Conservation (phyloP, 257 asterid species). For the Nicotiana paniculata region DNA sequence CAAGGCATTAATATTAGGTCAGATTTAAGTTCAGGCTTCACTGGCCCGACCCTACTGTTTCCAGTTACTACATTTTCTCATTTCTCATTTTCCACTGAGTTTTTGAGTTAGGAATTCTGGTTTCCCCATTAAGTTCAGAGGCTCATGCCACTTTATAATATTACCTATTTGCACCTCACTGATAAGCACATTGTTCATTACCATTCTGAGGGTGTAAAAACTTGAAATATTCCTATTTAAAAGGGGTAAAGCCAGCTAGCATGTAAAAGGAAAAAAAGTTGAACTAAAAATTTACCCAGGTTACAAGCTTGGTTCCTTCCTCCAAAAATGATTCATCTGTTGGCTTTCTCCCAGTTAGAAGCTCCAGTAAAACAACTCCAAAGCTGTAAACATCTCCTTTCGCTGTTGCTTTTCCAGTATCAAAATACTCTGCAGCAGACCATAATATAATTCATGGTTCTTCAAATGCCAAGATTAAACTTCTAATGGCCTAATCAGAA, state of each 20-base stretch:
- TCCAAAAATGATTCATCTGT: constrained; percentile 72
- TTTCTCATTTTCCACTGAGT: too few relatives aligned
- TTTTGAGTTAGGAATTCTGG: too few relatives aligned
- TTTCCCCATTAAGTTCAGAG: not conserved
- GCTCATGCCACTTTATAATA: not conserved
- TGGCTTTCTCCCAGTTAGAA: constrained; percentile 77
- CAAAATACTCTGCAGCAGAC: constrained; percentile 67
- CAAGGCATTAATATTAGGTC: too few relatives aligned
- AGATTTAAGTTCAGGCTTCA: too few relatives aligned
- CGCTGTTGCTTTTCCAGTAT: constrained; percentile 79
- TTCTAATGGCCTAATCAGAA: not conserved
- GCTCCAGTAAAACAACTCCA: constrained; percentile 86
- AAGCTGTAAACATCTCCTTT: constrained; percentile 93
- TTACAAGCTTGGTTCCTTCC: constrained; percentile 90
- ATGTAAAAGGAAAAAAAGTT: not conserved
- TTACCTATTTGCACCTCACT: not conserved
- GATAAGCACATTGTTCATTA: not conserved
- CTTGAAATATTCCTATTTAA: not conserved
- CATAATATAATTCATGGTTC: constrained; percentile 1
- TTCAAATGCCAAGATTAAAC: not conserved
- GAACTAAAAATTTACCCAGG: constrained; percentile 54
- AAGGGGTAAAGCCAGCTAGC: not conserved
- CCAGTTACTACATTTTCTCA: too few relatives aligned
- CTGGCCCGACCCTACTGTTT: too few relatives aligned
- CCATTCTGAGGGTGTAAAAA: not conserved